Evolutionary conservation across 176 grass and related monocot species (phyloP).

Genomic region (Avena insularis): DNA sequence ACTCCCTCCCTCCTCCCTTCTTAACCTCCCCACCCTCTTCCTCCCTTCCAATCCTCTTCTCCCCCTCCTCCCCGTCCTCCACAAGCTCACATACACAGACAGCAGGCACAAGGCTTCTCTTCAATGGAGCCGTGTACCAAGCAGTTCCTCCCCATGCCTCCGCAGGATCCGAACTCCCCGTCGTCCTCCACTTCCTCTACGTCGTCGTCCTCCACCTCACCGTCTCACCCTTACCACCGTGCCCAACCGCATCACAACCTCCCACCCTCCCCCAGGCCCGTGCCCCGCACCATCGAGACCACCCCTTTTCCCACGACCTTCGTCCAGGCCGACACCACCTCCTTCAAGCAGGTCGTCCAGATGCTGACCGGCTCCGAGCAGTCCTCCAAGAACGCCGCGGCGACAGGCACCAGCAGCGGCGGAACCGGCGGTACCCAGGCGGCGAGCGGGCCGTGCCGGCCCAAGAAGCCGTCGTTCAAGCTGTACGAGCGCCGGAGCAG

Average conservation of each 20-base stretch:
- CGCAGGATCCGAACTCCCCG: constrained; percentile 48
- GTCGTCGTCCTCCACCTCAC: constrained; percentile 39
- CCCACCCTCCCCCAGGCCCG: constrained; percentile 42
- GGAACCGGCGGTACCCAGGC: constrained; percentile 28
- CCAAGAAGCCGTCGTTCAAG: constrained; percentile 98
- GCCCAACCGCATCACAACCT: constrained; percentile 36
- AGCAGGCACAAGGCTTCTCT: neutral
- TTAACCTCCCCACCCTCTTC: constrained; percentile 53
- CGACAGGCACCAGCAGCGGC: neutral
- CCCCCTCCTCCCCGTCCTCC: neutral
- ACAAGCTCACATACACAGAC: neutral
- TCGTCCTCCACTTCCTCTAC: constrained; percentile 37
- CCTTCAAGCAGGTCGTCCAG: constrained; percentile 99
- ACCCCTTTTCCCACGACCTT: constrained; percentile 97
- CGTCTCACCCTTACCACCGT: constrained; percentile 37
- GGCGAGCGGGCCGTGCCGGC: constrained; percentile 49
- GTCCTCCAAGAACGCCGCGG: constrained; percentile 40
- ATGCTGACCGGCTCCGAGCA: constrained; percentile 91
- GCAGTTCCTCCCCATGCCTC: constrained; percentile 49
- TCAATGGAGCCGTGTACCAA: constrained; percentile 50
- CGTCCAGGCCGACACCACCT: constrained; percentile 84
- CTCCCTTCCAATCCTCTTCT: constrained; percentile 38
- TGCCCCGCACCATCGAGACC: constrained; percentile 80
- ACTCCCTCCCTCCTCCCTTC: constrained; percentile 26
- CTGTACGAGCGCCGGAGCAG: constrained; percentile 92